Percentiles rank a stretch among this genome's conserved stretches.
phyloP scores from a whole-genome alignment of 768 basidiomycete genomes.

The Amanita muscaria region DNA sequence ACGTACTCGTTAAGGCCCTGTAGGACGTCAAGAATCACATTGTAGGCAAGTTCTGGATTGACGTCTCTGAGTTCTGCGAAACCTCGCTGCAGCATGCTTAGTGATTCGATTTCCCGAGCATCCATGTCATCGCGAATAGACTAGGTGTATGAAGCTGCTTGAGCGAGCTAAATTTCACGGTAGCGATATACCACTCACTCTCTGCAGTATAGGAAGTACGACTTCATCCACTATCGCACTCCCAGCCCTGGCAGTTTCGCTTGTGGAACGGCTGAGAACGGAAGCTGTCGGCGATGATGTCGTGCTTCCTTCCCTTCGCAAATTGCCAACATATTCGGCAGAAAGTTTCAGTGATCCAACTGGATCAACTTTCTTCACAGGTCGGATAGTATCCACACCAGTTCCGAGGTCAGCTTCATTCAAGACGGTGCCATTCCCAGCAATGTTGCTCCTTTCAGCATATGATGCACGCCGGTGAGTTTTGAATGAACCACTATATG shows the following conservation, averaged over 20 bases:
- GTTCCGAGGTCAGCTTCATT: constrained; percentile 79
- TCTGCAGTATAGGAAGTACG: constrained; percentile 68
- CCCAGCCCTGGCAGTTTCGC: constrained; percentile 59
- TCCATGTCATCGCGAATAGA: constrained; percentile 78
- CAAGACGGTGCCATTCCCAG: constrained; percentile 64
- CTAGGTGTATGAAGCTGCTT: constrained; percentile 26
- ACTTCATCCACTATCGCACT: constrained; percentile 72
- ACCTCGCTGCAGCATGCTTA: constrained; percentile 84
- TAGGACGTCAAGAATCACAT: constrained; percentile 81
- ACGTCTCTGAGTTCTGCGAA: constrained; percentile 78
- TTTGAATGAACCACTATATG: constrained; percentile 62
- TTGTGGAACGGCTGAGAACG: constrained; percentile 38
- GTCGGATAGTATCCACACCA: constrained; percentile 85
- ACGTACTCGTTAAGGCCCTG: constrained; percentile 87
- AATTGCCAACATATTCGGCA: constrained; percentile 71
- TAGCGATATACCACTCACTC: constrained; percentile 38
- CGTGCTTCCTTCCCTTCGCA: constrained; percentile 48
- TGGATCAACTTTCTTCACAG: constrained; percentile 87
- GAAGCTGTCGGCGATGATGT: constrained; percentile 43
- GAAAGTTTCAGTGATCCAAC: constrained; percentile 68
- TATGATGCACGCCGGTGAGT: constrained; percentile 66
- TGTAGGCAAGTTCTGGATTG: constrained; percentile 82
- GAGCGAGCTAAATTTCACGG: constrained; percentile 7
- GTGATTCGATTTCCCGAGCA: constrained; percentile 77
- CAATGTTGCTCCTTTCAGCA: constrained; percentile 56